Percentiles rank a stretch among this genome's conserved stretches.
phyloP scores from a whole-genome alignment of 2,329 filamentous ascomycete genomes.

The Microdochium paspali region DNA sequence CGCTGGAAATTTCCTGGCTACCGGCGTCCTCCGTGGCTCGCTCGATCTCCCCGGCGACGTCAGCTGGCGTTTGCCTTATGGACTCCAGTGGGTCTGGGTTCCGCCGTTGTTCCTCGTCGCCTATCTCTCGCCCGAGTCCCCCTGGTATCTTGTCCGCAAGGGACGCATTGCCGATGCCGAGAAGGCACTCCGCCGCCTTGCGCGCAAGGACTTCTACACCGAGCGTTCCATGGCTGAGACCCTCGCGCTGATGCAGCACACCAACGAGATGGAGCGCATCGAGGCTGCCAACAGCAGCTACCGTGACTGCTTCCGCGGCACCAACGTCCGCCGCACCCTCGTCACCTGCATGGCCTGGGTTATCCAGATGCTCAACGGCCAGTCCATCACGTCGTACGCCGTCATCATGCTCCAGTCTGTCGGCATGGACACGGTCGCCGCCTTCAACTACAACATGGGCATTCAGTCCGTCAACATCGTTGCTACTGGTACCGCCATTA shows the following conservation, averaged over 20 bases:
- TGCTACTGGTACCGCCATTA: slow-evolving; percentile 29
- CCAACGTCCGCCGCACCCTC: slow-evolving; percentile 22
- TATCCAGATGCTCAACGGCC: slow-evolving; percentile 14
- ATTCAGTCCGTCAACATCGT: slow-evolving; percentile 35
- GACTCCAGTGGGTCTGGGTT: slow-evolving; percentile 25
- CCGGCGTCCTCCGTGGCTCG: slow-evolving; percentile 21
- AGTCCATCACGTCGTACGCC: slow-evolving; percentile 44
- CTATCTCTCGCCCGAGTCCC: slow-evolving; percentile 25
- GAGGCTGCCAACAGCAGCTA: slow-evolving; percentile 21
- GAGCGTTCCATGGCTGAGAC: slow-evolving; percentile 27
- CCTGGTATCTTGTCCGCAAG: slow-evolving; percentile 24
- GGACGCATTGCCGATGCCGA: slow-evolving; percentile 16
- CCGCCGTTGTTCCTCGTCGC: slow-evolving; percentile 19
- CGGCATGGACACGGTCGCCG: slow-evolving; percentile 29
- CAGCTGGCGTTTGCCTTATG: slow-evolving; percentile 19
- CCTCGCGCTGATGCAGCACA: slow-evolving; percentile 29
- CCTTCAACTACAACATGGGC: slow-evolving; percentile 37
- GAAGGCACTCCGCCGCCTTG: slow-evolving; percentile 16
- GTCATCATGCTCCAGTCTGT: slow-evolving; percentile 42
- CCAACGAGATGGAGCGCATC: slow-evolving; percentile 24
- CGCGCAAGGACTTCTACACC: slow-evolving; percentile 20
- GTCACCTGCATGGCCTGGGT: slow-evolving; percentile 19
- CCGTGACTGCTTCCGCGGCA: slow-evolving; percentile 26
- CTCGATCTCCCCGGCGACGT: slow-evolving; percentile 7
- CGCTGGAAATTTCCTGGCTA: slow-evolving; percentile 24